A percentile compares a stretch with the other conserved stretches of the same genome.
These are phyloP conservation scores for Lecanicillium sp. DNA, from an alignment of 2,329 filamentous ascomycete species.

Conservation along the genomic window DNA sequence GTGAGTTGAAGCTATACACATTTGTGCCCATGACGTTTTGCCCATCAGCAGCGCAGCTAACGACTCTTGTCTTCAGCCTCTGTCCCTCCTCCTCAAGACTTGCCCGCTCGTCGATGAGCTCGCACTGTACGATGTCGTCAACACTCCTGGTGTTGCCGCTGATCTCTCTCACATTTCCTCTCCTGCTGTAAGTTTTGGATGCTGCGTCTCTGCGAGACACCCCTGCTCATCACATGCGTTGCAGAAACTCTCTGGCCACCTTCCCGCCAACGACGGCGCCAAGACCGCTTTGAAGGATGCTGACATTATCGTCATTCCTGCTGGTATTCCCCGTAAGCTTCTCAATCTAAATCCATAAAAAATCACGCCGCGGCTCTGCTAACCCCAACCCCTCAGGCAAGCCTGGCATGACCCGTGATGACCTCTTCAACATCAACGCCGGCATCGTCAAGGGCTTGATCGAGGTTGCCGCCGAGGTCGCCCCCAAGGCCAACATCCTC, in stretches of 20 bases:
- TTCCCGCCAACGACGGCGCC: slow-evolving; percentile 77
- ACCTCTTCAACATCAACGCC: slow-evolving; percentile 99
- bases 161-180: slow-evolving; percentile 98
- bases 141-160: slow-evolving; percentile 90
- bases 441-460: slow-evolving; percentile 93
- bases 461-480: slow-evolving; percentile 77
- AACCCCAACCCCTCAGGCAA: slow-evolving; percentile 60
- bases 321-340: slow-evolving; percentile 94
- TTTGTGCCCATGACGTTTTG: no score
- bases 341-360: no score
- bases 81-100: slow-evolving; percentile 93
- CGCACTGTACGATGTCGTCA: slow-evolving; percentile 97
- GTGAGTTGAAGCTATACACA: slow-evolving; percentile 37
- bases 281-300: slow-evolving; percentile 85
- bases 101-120: slow-evolving; percentile 85
- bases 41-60: slow-evolving; percentile 4
- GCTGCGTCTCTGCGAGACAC: slow-evolving; percentile 19
- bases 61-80: slow-evolving; percentile 50
- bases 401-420: slow-evolving; percentile 98
- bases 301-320: slow-evolving; percentile 94
- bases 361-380: slow-evolving; percentile 14
- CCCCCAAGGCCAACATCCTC: slow-evolving; percentile 88
- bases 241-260: slow-evolving; percentile 78
- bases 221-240: slow-evolving; percentile 7
- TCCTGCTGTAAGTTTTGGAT: slow-evolving; percentile 53